A percentile compares a stretch with the other conserved stretches of the same genome.
These are phyloP conservation scores for Xylaria arbuscula DNA, from an alignment of 2,329 filamentous ascomycete species.

Conservation along the genomic window DNA sequence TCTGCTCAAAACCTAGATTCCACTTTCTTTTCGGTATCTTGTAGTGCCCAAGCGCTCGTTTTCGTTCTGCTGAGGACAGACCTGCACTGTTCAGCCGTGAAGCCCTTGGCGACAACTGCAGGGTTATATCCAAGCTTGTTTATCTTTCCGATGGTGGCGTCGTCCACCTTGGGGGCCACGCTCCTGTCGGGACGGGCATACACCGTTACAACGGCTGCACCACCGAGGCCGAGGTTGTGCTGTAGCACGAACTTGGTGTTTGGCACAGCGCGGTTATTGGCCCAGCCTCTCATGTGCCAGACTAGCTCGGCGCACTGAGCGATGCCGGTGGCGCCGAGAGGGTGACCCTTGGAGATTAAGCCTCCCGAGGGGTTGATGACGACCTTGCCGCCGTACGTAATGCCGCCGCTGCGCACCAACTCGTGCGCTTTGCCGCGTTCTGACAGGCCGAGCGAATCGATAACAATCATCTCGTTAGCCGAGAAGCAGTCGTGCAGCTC, in stretches of 20 bases:
- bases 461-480: slow-evolving; percentile 90
- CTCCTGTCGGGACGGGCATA: slow-evolving; percentile 86
- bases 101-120: slow-evolving; percentile 87
- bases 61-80: slow-evolving; percentile 76
- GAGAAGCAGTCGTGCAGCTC: slow-evolving; percentile 98
- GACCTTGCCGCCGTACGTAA: slow-evolving; percentile 87
- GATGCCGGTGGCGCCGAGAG: slow-evolving; percentile 91
- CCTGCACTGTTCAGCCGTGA: slow-evolving; percentile 79
- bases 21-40: slow-evolving; percentile 80
- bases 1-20: slow-evolving; percentile 69
- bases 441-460: slow-evolving; percentile 85
- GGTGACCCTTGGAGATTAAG: slow-evolving; percentile 95
- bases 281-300: slow-evolving; percentile 96
- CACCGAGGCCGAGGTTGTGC: slow-evolving; percentile 93
- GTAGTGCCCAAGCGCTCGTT: slow-evolving; percentile 78
- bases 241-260: slow-evolving; percentile 81
- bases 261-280: slow-evolving; percentile 82
- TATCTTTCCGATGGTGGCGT: slow-evolving; percentile 70
- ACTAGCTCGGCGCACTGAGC: slow-evolving; percentile 95
- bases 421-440: slow-evolving; percentile 89
- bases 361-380: slow-evolving; percentile 95
- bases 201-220: slow-evolving; percentile 89
- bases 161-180: slow-evolving; percentile 68
- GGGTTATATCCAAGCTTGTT: slow-evolving; percentile 90
- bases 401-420: slow-evolving; percentile 85